Conservation (phyloP, 371 early-diverging fungal species). For the Mucor mucedo region DNA sequence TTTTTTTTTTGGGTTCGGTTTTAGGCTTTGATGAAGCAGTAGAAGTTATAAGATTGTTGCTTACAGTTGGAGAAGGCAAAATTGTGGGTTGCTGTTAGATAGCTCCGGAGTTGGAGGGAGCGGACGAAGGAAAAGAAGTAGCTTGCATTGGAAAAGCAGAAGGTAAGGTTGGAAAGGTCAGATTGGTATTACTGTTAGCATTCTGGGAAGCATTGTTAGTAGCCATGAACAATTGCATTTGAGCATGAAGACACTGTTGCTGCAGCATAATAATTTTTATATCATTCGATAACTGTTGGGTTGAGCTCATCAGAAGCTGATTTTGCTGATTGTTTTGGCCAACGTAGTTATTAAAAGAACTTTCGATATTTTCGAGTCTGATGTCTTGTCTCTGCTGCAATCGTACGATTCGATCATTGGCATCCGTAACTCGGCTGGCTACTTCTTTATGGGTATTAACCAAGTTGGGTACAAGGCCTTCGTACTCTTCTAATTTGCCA, state of each 20-base stretch:
- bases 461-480: slow-evolving; percentile 9
- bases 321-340: not conserved
- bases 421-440: not conserved
- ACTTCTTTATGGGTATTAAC: slow-evolving; percentile 8
- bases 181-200: not conserved
- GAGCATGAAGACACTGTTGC: not conserved
- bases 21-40: not conserved
- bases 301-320: not conserved
- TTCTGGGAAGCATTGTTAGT: not conserved
- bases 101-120: not conserved
- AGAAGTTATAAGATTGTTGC: not conserved
- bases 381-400: not conserved
- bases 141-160: not conserved
- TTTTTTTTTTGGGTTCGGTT: not conserved
- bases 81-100: too few species aligned
- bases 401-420: not conserved
- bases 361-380: not conserved
- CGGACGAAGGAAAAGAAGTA: not conserved
- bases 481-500: slow-evolving; percentile 13
- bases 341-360: not conserved
- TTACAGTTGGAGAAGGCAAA: not conserved
- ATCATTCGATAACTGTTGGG: not conserved
- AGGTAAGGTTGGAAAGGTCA: not conserved
- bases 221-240: slow-evolving; percentile 1
- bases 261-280: not conserved